phyloP scores from a whole-genome alignment of 495 filamentous ascomycete species.

The Xanthoparmelia taractica region DNA sequence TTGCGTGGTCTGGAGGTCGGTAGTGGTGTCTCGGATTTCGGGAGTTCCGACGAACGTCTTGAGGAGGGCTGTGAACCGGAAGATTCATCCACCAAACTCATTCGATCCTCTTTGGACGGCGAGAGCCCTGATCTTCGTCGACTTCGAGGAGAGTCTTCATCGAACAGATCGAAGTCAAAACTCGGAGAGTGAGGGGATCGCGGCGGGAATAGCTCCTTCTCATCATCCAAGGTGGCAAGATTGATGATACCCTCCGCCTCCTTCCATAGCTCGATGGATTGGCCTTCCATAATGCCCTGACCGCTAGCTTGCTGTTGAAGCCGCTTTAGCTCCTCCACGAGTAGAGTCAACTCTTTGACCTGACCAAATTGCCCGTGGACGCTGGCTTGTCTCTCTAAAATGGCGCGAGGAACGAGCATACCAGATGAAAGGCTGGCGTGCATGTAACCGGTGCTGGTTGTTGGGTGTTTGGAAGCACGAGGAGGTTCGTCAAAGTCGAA shows the following conservation, averaged over 20 bases:
- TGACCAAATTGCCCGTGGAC: slow-evolving; percentile 81
- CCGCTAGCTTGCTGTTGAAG: slow-evolving; percentile 55
- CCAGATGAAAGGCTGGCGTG: slow-evolving; percentile 35
- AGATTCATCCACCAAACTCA: slow-evolving; percentile 10
- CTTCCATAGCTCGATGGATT: slow-evolving; percentile 61
- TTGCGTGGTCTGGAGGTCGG: slow-evolving; percentile 30
- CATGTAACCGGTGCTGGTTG: slow-evolving; percentile 26
- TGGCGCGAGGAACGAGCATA: slow-evolving; percentile 73
- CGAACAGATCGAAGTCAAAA: slow-evolving; percentile 51
- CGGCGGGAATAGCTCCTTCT: slow-evolving; percentile 42
- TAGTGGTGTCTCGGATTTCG: slow-evolving; percentile 20
- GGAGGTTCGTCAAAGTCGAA: slow-evolving; percentile 63
- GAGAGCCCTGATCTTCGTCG: slow-evolving; percentile 19
- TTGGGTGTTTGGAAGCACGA: slow-evolving; percentile 26
- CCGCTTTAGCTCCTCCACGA: slow-evolving; percentile 75
- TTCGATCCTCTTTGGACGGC: slow-evolving; percentile 18
- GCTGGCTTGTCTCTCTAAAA: slow-evolving; percentile 75
- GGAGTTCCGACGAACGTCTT: slow-evolving; percentile 12
- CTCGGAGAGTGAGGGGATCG: slow-evolving; percentile 45
- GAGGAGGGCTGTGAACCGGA: slow-evolving; percentile 12
- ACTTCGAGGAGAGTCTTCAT: slow-evolving; percentile 46
- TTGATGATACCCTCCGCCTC: slow-evolving; percentile 86
- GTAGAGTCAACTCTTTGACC: slow-evolving; percentile 71
- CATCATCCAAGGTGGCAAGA: slow-evolving; percentile 75
- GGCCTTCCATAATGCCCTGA: slow-evolving; percentile 55